Evolutionary conservation across 1,139 yeast genomes (phyloP), one percentile per base, ranked within the genome.

Genomic region (Debaryomycetaceae sp.): DNA sequence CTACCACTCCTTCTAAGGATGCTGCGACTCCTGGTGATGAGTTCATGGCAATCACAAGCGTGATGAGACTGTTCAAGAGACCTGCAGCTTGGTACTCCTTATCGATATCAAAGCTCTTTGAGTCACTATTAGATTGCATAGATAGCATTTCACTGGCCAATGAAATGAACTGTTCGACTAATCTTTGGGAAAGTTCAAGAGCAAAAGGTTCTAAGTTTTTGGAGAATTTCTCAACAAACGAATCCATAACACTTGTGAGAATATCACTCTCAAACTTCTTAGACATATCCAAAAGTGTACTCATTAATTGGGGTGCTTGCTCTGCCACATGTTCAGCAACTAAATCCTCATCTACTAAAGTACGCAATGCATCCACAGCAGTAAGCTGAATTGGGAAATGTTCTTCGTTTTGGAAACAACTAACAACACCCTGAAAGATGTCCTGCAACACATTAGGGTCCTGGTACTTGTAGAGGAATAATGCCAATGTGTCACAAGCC

Each of bases 131-230:
- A 26, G 56, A 45, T 37, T 58, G 59, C 37, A 57, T 52, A 16
- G 66, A 70, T 44, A 75, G 57, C 26, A 76, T 54, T 31, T 75
- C 81, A 39, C 63, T 55, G 2, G 78, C 79, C 37, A 74, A 49
- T 30, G 56, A 59, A 33, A 73, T 46, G 49, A 78, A 78, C 49
- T 78, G 81, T 28, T 69, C 69, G 11, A 67, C 70, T 51, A 78
- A 65, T 45, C 71, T 73, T 9, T 65, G 44, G 3, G 79, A 65
- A 46, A 78, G 65, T 49, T 78, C 78, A 14, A 64, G 57, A 16
- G 81, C 80, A 53, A 74, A 78, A 5, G 83, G 83, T 50, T 75
- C 81, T 45, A 78, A 65, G 51, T 75, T 73, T 30, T 62, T 58
- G 3, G 81, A 72, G 50, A 77, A 78, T 46, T 67, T 73, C 41